Conservation (phyloP, 306 rosid genomes). For the Sicyos edulis region DNA sequence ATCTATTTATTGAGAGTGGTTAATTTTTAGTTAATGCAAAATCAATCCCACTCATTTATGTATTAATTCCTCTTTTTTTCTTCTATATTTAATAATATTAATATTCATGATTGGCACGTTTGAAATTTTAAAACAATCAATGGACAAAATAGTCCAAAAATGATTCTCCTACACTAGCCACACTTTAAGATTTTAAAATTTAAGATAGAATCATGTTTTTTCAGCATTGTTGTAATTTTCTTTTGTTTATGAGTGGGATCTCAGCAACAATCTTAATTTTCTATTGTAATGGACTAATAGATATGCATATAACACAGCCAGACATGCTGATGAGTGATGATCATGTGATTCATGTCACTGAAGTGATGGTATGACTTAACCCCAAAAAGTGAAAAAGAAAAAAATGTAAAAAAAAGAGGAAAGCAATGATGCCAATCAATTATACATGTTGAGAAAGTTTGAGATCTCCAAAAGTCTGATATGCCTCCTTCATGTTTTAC, state of each 20-base stretch:
- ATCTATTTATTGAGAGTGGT: too few species aligned
- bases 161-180: too few species aligned
- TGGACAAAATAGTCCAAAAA: too few species aligned
- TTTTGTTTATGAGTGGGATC: neutral
- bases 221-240: neutral
- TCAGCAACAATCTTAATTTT: neutral
- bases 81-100: too few species aligned
- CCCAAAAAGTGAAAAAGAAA: neutral
- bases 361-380: neutral
- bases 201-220: neutral
- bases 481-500: neutral
- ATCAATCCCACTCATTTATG: too few species aligned
- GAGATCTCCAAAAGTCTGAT: neutral
- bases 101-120: too few species aligned
- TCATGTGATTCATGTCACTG: neutral
- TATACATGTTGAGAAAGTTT: neutral
- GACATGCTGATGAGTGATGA: neutral
- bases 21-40: too few species aligned
- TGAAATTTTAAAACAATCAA: too few species aligned
- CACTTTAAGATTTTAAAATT: too few species aligned
- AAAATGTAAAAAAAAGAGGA: neutral
- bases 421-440: neutral
- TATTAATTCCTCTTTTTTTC: too few species aligned
- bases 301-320: neutral
- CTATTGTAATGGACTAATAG: neutral